A percentile compares a stretch with the other conserved stretches of the same genome.
These are phyloP conservation scores for Sordariomycetes sp. DNA, from an alignment of 2,329 filamentous ascomycete species.

Conservation along the genomic window DNA sequence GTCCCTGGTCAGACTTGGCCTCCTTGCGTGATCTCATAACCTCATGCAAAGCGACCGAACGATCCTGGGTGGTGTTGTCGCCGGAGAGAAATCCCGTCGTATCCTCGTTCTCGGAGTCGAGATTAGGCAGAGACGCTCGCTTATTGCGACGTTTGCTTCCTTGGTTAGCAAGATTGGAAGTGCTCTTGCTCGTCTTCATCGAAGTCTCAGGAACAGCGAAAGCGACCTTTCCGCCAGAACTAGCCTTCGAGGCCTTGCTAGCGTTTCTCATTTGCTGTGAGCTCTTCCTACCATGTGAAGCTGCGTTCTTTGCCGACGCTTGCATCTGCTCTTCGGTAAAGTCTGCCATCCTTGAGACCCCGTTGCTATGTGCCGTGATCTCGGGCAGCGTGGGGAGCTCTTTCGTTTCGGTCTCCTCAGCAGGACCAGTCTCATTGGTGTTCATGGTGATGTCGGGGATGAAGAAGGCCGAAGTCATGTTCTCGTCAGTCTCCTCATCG, in stretches of 20 bases:
- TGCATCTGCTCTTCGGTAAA: conserved; percentile 17
- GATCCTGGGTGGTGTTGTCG: conserved; percentile 24
- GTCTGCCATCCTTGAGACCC: conserved; percentile 15
- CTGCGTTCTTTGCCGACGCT: conserved; percentile 17
- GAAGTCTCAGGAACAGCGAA: conserved; percentile 30
- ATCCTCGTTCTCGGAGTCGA: conserved; percentile 23
- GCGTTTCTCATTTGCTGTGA: conserved; percentile 16
- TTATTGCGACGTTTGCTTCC: conserved; percentile 31
- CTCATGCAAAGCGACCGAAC: conserved; percentile 20
- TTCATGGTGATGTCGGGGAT: conserved; percentile 49
- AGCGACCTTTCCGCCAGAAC: conserved; percentile 23
- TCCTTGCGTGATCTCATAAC: conserved; percentile 13
- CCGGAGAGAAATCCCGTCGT: conserved; percentile 22
- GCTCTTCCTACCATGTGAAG: conserved; percentile 15
- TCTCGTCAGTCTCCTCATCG: conserved; percentile 33
- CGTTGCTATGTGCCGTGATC: conserved; percentile 21
- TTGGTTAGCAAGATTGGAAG: conserved; percentile 26
- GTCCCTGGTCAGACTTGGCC: conserved; percentile 9
- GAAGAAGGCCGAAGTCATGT: conserved; percentile 51
- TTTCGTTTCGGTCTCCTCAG: conserved; percentile 21
- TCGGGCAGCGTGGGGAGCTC: conserved; percentile 18
- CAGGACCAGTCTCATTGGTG: conserved; percentile 21
- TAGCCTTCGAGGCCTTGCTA: conserved; percentile 14
- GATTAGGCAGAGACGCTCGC: conserved; percentile 13
- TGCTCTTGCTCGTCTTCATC: conserved; percentile 13